Evolutionary conservation across 768 basidiomycete genomes (phyloP).

Genomic region (Pholiota microspora): DNA sequence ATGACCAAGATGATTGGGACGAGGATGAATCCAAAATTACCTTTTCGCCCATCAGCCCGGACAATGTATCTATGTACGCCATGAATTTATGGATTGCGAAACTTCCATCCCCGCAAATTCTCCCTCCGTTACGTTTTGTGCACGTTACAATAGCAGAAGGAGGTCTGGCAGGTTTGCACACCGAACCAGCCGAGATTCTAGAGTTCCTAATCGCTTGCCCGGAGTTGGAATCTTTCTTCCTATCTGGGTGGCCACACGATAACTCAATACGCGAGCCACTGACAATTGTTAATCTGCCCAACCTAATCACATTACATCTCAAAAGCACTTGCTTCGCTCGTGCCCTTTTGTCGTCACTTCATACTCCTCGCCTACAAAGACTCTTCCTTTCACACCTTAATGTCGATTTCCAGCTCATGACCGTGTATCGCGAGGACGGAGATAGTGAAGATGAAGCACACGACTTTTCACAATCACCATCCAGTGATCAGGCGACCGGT

Average conservation of each 20-base stretch:
- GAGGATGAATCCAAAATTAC: conserved; percentile 28
- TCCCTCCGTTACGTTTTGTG: conserved; percentile 54
- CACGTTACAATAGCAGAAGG: conserved; percentile 57
- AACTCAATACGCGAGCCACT: conserved; percentile 29
- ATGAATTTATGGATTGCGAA: conserved; percentile 49
- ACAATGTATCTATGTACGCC: conserved; percentile 25
- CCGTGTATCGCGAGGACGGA: conserved; percentile 46
- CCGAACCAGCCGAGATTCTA: conserved; percentile 50
- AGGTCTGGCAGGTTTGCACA: conserved; percentile 32
- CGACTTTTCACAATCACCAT: conserved; percentile 77
- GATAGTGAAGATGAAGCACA: conserved; percentile 73
- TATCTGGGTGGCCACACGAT: conserved; percentile 53
- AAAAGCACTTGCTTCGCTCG: conserved; percentile 62
- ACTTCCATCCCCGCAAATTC: conserved; percentile 44
- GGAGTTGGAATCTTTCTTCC: conserved; percentile 54
- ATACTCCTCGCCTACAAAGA: conserved; percentile 55
- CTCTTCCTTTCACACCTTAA: conserved; percentile 69
- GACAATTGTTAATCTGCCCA: conserved; percentile 52
- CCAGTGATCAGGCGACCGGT: conserved; percentile 74
- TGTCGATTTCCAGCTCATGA: conserved; percentile 49
- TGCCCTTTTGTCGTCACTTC: conserved; percentile 60
- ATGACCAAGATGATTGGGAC: conserved; percentile 29
- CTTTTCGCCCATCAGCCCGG: conserved; percentile 31
- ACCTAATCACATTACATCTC: conserved; percentile 55
- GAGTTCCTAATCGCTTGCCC: conserved; percentile 62